Evolutionary conservation across 2,329 filamentous ascomycete genomes (phyloP).

Genomic region (Scortechinia acanthostroma): DNA sequence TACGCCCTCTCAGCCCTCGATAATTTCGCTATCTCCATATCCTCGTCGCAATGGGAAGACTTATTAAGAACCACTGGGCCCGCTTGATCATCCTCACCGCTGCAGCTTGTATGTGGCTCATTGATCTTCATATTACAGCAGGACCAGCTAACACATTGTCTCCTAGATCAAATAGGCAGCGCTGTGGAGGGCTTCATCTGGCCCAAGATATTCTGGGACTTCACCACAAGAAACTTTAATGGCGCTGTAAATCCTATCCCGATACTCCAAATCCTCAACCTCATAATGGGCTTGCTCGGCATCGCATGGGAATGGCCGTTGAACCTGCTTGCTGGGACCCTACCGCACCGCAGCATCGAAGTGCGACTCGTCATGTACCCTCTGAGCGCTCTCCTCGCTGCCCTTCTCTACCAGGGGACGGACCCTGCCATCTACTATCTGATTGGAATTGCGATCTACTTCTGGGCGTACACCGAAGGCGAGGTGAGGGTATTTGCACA

Average conservation of each 20-base stretch:
- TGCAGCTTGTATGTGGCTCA: conserved; percentile 51
- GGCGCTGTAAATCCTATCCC: conserved; percentile 80
- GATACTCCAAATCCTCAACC: conserved; percentile 80
- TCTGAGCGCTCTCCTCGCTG: conserved; percentile 65
- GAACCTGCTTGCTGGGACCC: conserved; percentile 66
- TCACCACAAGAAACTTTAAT: conserved; percentile 84
- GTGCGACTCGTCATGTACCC: conserved; percentile 77
- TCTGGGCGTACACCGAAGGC: conserved; percentile 95
- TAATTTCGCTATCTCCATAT: background rate
- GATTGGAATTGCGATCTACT: conserved; percentile 79
- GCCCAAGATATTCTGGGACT: conserved; percentile 99
- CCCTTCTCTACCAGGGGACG: conserved; percentile 83
- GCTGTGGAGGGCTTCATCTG: conserved; percentile 88
- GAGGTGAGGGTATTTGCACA: conserved; percentile 57
- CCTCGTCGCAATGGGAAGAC: conserved; percentile 69
- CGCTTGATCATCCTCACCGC: conserved; percentile 87
- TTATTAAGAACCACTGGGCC: conserved; percentile 99
- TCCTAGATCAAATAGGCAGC: conserved; percentile 75
- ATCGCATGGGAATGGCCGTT: conserved; percentile 90
- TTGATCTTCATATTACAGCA: conserved; percentile 24
- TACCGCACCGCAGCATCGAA: conserved; percentile 81
- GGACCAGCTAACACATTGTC: conserved; percentile 7
- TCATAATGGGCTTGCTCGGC: conserved; percentile 71
- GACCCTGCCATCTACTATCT: conserved; percentile 90
- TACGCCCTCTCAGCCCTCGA: conserved; percentile 3